Evolutionary conservation across 805 yeast genomes (phyloP), one percentile per base, ranked within the genome.

Genomic region (Candida ponderosae): DNA sequence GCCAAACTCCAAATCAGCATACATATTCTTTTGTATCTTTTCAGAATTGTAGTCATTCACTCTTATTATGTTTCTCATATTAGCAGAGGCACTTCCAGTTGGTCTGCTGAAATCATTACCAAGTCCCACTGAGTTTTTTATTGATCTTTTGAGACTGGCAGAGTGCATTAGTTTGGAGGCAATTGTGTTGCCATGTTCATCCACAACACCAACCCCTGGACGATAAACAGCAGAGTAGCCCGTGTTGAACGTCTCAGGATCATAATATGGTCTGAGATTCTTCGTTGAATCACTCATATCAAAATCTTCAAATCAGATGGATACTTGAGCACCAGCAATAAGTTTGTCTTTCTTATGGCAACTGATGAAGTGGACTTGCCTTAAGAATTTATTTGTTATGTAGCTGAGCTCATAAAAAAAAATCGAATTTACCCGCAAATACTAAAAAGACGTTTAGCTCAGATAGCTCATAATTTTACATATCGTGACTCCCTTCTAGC

Each of bases 161-260:
- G 53, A 39, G 15, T 51, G 47, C n/a, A 57, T 46, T n/a, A 63
- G 54, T 34, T 64, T 65, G 14, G 68, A 58, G 1, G 69, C 62
- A 4, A 68, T 51, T 2, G 68, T 57, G 29, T 49, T 43, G 1
- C 71, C 71, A 32, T 68, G 36, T 35, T 56, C 40, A 66, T 74
- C 77, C 9, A 77, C 54, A 11, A 79, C 75, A 17, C 86, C 86
- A 18, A 72, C 63, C 1, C 79, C 81, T 1, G 81, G 81, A 41
- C 69, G 68, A 50, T 65, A 79, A 4, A 74, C 67, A 15, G 79
- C 81, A 20, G 72, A 61, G 48, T 79, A 78, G 13, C 80, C 82
- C 1, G 79, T 76, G 52, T 76, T 68, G 55, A 82, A 82, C 1
- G 79, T 62, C 19, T 70, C 79, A n/a, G 81, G 71, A 55, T 80